phyloP scores from a whole-genome alignment of 345 rosid genomes.

The Heritiera fomes region DNA sequence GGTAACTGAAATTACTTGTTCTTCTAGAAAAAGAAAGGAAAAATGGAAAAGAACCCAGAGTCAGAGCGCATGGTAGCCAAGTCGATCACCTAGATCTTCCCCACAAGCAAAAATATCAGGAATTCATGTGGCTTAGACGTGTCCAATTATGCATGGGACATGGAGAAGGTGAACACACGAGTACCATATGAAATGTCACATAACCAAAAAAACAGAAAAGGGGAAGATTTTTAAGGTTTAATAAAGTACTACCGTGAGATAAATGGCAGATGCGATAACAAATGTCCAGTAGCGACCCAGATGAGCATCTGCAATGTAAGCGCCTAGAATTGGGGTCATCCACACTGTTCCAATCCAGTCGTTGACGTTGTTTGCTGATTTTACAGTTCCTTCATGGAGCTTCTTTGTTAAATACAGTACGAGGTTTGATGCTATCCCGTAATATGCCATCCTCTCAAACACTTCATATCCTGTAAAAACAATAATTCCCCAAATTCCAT shows the following conservation, averaged over 20 bases:
- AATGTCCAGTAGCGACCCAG: constrained; percentile 69
- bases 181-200: background rate
- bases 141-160: constrained; percentile 19
- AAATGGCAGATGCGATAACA: constrained; percentile 42
- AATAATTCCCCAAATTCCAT: no score
- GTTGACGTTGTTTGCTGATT: constrained; percentile 60
- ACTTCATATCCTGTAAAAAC: constrained; percentile 49
- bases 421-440: constrained; percentile 63
- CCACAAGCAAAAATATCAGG: constrained; percentile 5
- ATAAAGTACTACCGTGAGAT: constrained; percentile 36
- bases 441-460: constrained; percentile 72
- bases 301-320: constrained; percentile 64
- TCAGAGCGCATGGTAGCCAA: background rate
- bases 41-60: background rate
- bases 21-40: background rate
- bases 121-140: constrained; percentile 18
- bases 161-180: background rate
- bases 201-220: background rate
- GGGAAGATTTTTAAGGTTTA: background rate
- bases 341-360: constrained; percentile 63
- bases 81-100: constrained; percentile 1
- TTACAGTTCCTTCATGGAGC: constrained; percentile 65
- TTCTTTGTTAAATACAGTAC: constrained; percentile 48
- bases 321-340: constrained; percentile 60
- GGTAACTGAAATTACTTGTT: background rate